phyloP scores from a whole-genome alignment of 1,284 basidiomycete species.

The Cryptococcus neoformans region DNA sequence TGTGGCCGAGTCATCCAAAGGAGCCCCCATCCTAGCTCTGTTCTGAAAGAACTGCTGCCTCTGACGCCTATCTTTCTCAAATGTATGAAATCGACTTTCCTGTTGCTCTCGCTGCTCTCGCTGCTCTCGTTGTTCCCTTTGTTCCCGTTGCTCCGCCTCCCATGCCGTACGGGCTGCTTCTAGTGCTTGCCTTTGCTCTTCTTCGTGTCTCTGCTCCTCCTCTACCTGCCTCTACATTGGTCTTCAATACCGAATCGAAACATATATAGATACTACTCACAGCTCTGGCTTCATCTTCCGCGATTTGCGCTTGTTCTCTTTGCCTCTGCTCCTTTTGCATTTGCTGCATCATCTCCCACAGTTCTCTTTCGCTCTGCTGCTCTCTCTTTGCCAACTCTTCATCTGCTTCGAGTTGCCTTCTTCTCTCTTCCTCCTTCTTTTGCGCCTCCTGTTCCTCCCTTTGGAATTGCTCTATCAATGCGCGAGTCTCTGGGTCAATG shows the following conservation, averaged over 20 bases:
- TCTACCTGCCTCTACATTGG: constrained; percentile 24
- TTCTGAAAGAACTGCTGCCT: constrained; percentile 23
- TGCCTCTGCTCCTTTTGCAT: constrained; percentile 17
- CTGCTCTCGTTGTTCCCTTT: neutral
- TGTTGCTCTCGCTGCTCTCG: constrained; percentile 11
- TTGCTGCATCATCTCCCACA: constrained; percentile 37
- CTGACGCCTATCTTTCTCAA: constrained; percentile 28
- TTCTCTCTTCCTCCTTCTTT: constrained; percentile 21
- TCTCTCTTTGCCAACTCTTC: constrained; percentile 39
- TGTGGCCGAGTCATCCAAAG: constrained; percentile 12
- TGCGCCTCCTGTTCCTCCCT: constrained; percentile 35
- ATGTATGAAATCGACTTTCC: constrained; percentile 17
- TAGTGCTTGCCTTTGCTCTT: constrained; percentile 17
- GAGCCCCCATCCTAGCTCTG: constrained; percentile 10
- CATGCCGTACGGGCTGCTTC: constrained; percentile 17
- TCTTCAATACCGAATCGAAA: constrained; percentile 7
- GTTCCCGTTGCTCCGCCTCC: constrained; percentile 14
- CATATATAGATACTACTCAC: constrained; percentile 14
- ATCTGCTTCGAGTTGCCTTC: constrained; percentile 35
- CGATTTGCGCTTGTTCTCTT: constrained; percentile 20
- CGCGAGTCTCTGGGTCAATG: constrained; percentile 31
- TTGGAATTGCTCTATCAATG: constrained; percentile 32
- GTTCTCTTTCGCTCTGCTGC: constrained; percentile 45
- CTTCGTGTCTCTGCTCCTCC: constrained; percentile 21
- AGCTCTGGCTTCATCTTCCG: constrained; percentile 28